phyloP scores from a whole-genome alignment of 2,329 filamentous ascomycete genomes.

The Colletotrichum sp. region DNA sequence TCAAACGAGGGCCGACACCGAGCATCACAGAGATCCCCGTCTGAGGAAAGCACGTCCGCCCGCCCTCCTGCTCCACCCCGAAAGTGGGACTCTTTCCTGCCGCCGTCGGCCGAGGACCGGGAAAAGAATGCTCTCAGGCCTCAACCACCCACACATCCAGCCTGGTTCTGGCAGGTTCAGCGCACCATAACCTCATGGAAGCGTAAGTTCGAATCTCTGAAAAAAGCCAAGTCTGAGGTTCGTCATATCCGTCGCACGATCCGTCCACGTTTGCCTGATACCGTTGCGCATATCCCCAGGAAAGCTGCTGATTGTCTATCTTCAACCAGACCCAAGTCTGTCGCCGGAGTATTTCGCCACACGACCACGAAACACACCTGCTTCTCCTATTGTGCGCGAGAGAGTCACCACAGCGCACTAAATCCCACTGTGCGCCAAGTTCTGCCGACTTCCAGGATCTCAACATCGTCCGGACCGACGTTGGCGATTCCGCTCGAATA shows the following conservation, averaged over 20 bases:
- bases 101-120: neutral
- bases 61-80: neutral
- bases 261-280: neutral
- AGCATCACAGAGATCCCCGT: neutral
- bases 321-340: neutral
- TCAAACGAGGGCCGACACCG: neutral
- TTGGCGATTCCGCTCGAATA: neutral
- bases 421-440: neutral
- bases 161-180: neutral
- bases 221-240: neutral
- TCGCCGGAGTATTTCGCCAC: neutral
- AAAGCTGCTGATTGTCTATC: neutral
- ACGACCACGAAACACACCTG: neutral
- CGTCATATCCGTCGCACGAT: neutral
- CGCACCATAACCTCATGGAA: neutral
- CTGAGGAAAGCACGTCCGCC: neutral
- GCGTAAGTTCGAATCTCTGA: neutral
- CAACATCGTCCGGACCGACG: neutral
- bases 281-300: neutral
- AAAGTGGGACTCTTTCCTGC: neutral
- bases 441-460: neutral
- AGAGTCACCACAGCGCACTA: neutral
- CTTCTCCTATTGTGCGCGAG: neutral
- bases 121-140: neutral
- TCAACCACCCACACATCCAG: neutral